phyloP scores from a whole-genome alignment of 2,329 filamentous ascomycete species.

The Paecilomyces variotii region DNA sequence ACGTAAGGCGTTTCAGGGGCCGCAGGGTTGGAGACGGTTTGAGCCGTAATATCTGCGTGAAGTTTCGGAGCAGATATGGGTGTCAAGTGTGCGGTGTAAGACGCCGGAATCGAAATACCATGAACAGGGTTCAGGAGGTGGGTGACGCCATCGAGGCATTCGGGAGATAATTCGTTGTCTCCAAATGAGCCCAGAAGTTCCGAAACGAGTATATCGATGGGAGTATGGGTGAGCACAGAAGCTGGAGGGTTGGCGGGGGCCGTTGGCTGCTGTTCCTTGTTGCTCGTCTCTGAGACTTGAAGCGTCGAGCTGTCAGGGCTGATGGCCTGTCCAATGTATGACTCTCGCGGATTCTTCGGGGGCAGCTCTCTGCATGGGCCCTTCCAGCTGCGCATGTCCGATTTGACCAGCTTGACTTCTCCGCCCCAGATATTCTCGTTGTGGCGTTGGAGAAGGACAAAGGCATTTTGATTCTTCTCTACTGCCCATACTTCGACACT shows the following conservation, averaged over 20 bases:
- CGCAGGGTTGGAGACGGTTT: constrained; percentile 54
- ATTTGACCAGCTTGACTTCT: constrained; percentile 80
- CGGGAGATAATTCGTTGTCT: constrained; percentile 93
- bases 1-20: constrained; percentile 92
- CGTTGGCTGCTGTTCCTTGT: constrained; percentile 30
- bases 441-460: constrained; percentile 80
- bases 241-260: constrained; percentile 26
- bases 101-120: constrained; percentile 87
- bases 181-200: constrained; percentile 89
- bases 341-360: constrained; percentile 6
- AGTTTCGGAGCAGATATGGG: constrained; percentile 84
- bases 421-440: constrained; percentile 76
- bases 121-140: constrained; percentile 71
- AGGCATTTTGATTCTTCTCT: constrained; percentile 98
- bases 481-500: constrained; percentile 82
- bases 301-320: constrained; percentile 21
- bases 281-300: constrained; percentile 11
- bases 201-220: constrained; percentile 82
- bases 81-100: constrained; percentile 89
- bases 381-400: constrained; percentile 95
- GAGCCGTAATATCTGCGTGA: constrained; percentile 66
- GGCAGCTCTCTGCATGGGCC: constrained; percentile 49
- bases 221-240: constrained; percentile 19
- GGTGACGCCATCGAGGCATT: constrained; percentile 93
- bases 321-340: constrained; percentile 26